Percentiles rank a stretch among this genome's conserved stretches.
Conservation (phyloP, 164 flowering plant genomes). For the Annona cherimola region DNA sequence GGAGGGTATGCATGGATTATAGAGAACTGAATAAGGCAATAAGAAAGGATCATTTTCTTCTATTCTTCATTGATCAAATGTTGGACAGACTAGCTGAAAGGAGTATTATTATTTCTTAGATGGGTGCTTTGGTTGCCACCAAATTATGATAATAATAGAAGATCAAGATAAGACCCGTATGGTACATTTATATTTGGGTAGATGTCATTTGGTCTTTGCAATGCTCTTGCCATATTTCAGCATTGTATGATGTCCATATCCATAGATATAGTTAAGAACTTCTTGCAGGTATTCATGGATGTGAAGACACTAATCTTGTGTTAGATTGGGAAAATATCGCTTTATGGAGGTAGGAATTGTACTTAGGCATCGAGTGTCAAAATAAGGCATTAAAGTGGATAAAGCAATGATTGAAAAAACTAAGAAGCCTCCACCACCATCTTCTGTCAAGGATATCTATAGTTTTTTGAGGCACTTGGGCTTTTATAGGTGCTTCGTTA, state of each 20-base stretch:
- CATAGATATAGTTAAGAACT: neutral
- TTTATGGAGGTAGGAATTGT: neutral
- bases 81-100: neutral
- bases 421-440: neutral
- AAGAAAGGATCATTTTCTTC: neutral
- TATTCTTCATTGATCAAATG: neutral
- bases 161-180: no score
- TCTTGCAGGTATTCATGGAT: neutral
- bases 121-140: neutral
- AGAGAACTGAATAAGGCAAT: no score
- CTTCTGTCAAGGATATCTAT: neutral
- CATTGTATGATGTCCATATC: neutral
- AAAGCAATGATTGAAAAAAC: neutral
- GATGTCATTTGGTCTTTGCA: no score
- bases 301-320: no score
- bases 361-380: neutral
- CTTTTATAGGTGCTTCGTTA: neutral
- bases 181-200: no score
- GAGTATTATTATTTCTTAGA: neutral
- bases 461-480: neutral
- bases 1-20: no score
- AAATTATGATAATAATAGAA: no score
- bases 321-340: no score
- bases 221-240: no score
- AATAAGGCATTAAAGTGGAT: no score